Evolutionary conservation across 2,329 filamentous ascomycete species (phyloP).

Genomic region (Chalara sp.): DNA sequence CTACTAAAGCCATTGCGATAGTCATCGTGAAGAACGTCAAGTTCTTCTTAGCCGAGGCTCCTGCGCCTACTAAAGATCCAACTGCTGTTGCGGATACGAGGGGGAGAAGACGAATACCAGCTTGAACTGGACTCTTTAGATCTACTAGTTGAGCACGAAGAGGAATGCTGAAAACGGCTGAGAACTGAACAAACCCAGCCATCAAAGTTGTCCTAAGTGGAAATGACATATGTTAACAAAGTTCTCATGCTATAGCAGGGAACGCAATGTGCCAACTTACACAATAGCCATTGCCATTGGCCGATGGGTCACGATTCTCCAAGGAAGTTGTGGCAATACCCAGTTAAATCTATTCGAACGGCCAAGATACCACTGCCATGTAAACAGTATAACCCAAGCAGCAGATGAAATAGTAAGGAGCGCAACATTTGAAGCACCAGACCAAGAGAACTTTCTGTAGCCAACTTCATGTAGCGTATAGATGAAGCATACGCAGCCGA

Average conservation of each 20-base stretch:
- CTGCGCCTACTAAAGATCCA: slow-evolving; percentile 24
- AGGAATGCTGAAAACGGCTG: slow-evolving; percentile 51
- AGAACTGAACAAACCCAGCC: slow-evolving; percentile 50
- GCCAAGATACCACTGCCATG: no score
- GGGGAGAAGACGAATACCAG: slow-evolving; percentile 51
- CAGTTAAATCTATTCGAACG: no score
- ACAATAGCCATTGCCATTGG: no score
- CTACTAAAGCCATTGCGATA: neutral
- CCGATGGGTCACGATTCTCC: no score
- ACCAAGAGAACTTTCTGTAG: neutral
- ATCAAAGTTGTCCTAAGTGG: slow-evolving; percentile 36
- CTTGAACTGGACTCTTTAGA: slow-evolving; percentile 42
- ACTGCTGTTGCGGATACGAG: slow-evolving; percentile 50
- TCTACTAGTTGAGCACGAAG: slow-evolving; percentile 56
- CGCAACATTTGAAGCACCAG: no score
- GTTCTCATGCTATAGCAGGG: no score
- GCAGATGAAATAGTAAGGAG: no score
- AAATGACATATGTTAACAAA: no score
- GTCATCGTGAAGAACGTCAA: neutral
- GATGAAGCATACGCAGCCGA: neutral
- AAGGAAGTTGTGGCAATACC: no score
- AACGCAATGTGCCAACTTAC: no score
- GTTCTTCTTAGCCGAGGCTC: neutral
- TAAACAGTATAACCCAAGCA: no score
- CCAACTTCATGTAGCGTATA: neutral